phyloP scores from a whole-genome alignment of 148 eudicot genomes.

The Limonium bicolor region DNA sequence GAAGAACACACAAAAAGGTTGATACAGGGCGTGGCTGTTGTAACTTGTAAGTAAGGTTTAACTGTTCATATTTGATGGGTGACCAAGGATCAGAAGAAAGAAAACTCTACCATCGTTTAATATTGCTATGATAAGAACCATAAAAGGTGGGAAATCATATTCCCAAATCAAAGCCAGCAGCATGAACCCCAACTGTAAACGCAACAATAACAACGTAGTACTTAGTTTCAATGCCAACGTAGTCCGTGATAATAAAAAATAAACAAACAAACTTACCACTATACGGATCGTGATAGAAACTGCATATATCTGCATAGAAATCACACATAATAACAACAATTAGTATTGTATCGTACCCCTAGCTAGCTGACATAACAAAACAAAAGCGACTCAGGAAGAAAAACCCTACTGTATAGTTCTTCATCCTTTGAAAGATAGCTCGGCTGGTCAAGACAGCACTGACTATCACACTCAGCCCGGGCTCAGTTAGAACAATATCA shows the following conservation, averaged over 20 bases:
- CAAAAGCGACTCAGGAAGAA: not conserved
- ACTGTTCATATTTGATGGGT: too few relatives aligned
- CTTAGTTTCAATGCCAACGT: not conserved
- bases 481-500: conserved; percentile 57
- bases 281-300: conserved; percentile 63
- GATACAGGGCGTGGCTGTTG: not conserved
- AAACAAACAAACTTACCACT: conserved; percentile 25
- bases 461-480: conserved; percentile 51
- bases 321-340: not conserved
- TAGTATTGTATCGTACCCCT: not conserved
- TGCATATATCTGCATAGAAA: conserved; percentile 40
- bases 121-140: conserved; percentile 57
- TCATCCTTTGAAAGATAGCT: conserved; percentile 61
- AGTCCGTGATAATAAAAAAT: not conserved
- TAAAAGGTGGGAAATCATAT: conserved; percentile 62
- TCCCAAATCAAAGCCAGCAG: conserved; percentile 57
- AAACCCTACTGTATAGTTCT: conserved; percentile 42
- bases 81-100: not conserved
- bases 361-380: not conserved
- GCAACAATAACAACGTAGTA: not conserved
- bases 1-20: not conserved
- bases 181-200: conserved; percentile 50
- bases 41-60: not conserved
- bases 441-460: conserved; percentile 61
- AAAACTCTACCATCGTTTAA: conserved; percentile 40